phyloP scores from a whole-genome alignment of 495 filamentous ascomycete genomes.

The Jackrogersella minutella region DNA sequence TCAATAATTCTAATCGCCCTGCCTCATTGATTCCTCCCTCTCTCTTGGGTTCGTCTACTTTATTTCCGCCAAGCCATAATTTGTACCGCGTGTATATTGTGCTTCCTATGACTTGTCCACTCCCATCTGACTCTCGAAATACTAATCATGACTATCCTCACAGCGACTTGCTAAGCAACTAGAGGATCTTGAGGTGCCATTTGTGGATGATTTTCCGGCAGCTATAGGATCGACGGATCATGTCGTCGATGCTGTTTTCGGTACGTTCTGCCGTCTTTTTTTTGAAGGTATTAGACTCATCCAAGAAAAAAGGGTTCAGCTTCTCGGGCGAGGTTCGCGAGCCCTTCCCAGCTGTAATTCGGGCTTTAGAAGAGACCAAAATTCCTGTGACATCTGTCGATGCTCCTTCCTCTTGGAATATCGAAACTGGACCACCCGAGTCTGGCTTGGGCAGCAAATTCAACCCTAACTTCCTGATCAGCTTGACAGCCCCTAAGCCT shows the following conservation, averaged over 20 bases:
- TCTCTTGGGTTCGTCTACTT: not conserved
- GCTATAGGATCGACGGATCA: constrained; percentile 75
- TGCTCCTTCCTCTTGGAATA: constrained; percentile 92
- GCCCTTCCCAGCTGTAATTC: constrained; percentile 84
- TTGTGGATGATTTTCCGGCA: constrained; percentile 78
- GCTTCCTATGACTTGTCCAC: not conserved
- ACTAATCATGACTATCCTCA: constrained; percentile 11
- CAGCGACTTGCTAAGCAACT: constrained; percentile 86
- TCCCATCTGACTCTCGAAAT: not conserved
- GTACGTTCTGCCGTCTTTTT: constrained; percentile 50
- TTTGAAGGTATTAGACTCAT: constrained; percentile 27
- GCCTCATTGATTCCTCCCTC: not conserved
- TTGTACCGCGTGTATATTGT: constrained; percentile 30
- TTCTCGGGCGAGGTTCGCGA: constrained; percentile 92
- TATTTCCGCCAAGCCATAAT: not conserved
- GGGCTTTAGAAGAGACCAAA: constrained; percentile 72
- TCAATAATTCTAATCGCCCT: not conserved
- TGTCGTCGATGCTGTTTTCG: constrained; percentile 94
- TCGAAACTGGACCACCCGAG: constrained; percentile 81
- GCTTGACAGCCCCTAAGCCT: constrained; percentile 95
- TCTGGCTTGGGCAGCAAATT: constrained; percentile 82
- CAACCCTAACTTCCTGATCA: constrained; percentile 79
- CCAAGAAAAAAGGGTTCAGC: constrained; percentile 73
- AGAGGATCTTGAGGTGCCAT: constrained; percentile 79
- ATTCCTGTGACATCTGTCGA: constrained; percentile 88